A percentile compares a stretch with the other conserved stretches of the same genome.
Conservation (phyloP, 192 early-diverging fungal species). For the Umbelopsis sp. region DNA sequence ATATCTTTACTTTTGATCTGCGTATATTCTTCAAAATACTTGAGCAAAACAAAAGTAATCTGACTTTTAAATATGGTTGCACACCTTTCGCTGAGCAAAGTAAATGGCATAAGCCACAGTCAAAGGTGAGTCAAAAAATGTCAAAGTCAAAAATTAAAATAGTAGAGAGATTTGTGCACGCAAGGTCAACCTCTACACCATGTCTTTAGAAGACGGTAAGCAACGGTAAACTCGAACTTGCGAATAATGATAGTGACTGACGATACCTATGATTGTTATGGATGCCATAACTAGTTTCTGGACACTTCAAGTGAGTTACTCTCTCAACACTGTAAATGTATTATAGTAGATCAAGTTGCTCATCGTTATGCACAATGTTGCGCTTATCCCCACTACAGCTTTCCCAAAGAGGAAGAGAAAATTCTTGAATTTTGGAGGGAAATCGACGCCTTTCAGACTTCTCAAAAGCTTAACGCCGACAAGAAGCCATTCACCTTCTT, state of each 20-base stretch:
- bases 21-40: too few species aligned
- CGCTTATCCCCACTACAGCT: constrained; percentile 62
- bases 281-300: constrained; percentile 31
- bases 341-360: neutral
- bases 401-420: constrained; percentile 95
- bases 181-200: constrained; percentile 10
- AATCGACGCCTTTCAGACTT: constrained; percentile 95
- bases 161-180: neutral
- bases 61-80: too few species aligned
- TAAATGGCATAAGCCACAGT: constrained; percentile 11
- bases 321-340: neutral
- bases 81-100: neutral
- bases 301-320: constrained; percentile 44
- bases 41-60: too few species aligned
- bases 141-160: neutral
- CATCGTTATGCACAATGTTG: constrained; percentile 8
- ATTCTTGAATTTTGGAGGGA: constrained; percentile 94
- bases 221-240: neutral
- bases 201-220: constrained; percentile 47
- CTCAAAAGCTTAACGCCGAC: constrained; percentile 88
- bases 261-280: constrained; percentile 3
- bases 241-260: neutral
- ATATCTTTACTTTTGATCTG: too few species aligned
- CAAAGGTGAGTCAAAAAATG: constrained; percentile 17
- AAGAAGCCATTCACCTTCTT: constrained; percentile 90